These are phyloP conservation scores for Teratosphaeria destructans DNA, from an alignment of 2,329 filamentous ascomycete genomes.

Conservation along the genomic window DNA sequence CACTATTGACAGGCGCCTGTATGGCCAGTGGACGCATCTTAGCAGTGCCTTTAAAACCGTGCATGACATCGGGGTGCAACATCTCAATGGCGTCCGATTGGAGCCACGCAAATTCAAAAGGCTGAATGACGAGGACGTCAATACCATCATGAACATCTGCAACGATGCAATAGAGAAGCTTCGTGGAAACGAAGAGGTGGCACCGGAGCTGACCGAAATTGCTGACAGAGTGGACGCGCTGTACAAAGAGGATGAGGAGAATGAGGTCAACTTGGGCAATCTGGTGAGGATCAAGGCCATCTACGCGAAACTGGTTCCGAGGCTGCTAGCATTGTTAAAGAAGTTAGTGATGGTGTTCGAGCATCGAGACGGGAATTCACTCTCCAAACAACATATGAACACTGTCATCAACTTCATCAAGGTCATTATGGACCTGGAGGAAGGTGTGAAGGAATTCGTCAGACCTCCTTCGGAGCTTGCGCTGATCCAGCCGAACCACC, in stretches of 20 bases:
- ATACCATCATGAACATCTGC: conserved; percentile 1
- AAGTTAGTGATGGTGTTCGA: conserved; percentile 10
- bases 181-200: neutral
- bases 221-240: conserved; percentile 3
- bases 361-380: conserved; percentile 5
- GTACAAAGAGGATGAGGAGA: conserved; percentile 1
- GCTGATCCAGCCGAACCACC: conserved; percentile 10
- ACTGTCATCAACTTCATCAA: conserved; percentile 9
- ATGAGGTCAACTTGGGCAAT: conserved; percentile 3
- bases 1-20: neutral
- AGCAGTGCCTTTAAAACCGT: conserved; percentile 1
- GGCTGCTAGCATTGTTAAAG: conserved; percentile 13
- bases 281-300: conserved; percentile 12
- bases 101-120: neutral
- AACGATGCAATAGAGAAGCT: conserved; percentile 2
- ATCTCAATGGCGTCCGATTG: neutral
- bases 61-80: conserved; percentile 3
- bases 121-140: conserved; percentile 1
- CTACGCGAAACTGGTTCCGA: conserved; percentile 18
- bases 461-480: conserved; percentile 5
- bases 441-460: conserved; percentile 9
- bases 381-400: conserved; percentile 10
- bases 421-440: conserved; percentile 10
- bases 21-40: conserved; percentile 3
- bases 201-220: conserved; percentile 1